These are phyloP conservation scores for Eutrema yunnanense DNA, from an alignment of 345 rosid species.

Conservation along the genomic window DNA sequence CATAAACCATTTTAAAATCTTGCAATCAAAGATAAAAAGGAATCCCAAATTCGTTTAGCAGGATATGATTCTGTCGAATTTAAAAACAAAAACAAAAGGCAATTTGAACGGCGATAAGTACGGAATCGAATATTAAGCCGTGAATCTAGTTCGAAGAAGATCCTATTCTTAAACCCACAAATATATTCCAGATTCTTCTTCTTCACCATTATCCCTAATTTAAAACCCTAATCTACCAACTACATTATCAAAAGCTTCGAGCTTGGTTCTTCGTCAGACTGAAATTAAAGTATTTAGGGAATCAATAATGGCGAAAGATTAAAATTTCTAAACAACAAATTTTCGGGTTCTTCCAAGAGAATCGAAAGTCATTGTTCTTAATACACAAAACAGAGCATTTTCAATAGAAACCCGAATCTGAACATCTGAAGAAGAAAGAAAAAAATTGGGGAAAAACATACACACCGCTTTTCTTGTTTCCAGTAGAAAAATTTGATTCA, in stretches of 20 bases:
- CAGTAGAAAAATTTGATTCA: background rate
- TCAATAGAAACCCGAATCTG: background rate
- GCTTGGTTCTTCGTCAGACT: background rate
- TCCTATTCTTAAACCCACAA: background rate
- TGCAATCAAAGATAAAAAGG: background rate
- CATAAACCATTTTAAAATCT: background rate
- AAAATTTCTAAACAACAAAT: constrained; percentile 1
- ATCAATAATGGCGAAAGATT: background rate
- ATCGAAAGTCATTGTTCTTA: constrained; percentile 1
- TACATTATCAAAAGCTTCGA: constrained; percentile 1
- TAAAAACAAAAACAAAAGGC: background rate
- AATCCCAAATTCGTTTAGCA: background rate
- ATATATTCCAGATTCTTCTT: background rate
- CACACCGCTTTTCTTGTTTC: background rate
- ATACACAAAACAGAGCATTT: constrained; percentile 4
- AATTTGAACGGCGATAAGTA: constrained; percentile 6
- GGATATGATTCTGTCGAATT: constrained; percentile 13
- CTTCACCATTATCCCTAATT: background rate
- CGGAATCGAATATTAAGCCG: constrained; percentile 18
- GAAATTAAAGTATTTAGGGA: background rate
- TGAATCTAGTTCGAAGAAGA: constrained; percentile 16
- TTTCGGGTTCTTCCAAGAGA: background rate
- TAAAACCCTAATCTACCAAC: constrained; percentile 10
- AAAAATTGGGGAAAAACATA: background rate
- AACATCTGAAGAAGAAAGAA: background rate